These are phyloP conservation scores for Acacia pycnantha DNA, from an alignment of 331 rosid species.

Conservation along the genomic window DNA sequence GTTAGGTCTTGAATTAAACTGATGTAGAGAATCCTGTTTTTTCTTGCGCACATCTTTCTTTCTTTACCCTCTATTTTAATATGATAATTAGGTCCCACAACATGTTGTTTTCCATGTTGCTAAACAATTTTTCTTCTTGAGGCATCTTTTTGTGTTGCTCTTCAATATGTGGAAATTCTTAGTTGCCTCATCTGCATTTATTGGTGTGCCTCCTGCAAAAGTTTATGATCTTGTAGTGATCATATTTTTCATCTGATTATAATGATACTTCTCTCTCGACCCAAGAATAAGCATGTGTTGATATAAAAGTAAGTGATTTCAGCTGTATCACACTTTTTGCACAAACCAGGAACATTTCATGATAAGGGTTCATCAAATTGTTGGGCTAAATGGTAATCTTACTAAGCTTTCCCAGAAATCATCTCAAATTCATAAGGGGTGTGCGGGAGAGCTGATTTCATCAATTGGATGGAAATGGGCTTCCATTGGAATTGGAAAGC, in stretches of 20 bases:
- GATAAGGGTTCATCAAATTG: neutral
- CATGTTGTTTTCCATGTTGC: neutral
- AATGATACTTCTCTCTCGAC: neutral
- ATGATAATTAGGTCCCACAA: neutral
- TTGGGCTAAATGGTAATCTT: neutral
- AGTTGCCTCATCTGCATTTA: neutral
- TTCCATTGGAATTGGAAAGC: neutral
- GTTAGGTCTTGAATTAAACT: constrained; percentile 26
- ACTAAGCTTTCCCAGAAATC: neutral
- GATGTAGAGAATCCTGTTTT: neutral
- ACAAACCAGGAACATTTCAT: neutral
- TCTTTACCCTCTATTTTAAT: neutral
- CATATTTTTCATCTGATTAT: neutral
- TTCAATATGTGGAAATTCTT: neutral
- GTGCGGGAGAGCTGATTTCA: neutral
- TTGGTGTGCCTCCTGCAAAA: neutral
- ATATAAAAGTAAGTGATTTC: neutral
- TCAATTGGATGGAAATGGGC: neutral
- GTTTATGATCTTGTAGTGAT: neutral
- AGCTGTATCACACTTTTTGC: neutral
- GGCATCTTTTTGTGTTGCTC: constrained; percentile 3
- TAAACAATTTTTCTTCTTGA: neutral
- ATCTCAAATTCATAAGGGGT: neutral
- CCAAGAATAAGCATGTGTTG: neutral
- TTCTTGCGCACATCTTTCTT: neutral